phyloP scores from a whole-genome alignment of 441 rosid species.

The Manihot esculenta region DNA sequence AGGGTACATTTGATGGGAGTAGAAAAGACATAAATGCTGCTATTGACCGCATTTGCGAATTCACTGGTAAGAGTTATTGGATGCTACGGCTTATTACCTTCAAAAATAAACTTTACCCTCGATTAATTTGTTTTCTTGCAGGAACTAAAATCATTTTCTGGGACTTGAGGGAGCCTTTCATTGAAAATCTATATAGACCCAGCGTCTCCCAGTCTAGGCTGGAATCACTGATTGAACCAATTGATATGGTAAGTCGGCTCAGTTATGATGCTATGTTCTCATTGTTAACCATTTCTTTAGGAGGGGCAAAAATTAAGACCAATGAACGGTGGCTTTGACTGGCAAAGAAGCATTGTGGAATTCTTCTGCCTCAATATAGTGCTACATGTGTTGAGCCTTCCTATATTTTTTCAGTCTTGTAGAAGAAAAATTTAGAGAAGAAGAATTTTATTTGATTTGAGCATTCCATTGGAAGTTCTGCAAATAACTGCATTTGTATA shows the following conservation, averaged over 20 bases:
- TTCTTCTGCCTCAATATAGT: background rate
- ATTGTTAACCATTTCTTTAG: background rate
- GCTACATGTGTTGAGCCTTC: background rate
- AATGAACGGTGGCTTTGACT: background rate
- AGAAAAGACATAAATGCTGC: constrained; percentile 89
- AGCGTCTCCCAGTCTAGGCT: constrained; percentile 73
- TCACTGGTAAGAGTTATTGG: constrained; percentile 58
- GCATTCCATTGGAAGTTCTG: background rate
- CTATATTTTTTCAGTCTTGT: background rate
- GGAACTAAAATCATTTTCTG: constrained; percentile 94
- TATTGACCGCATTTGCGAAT: constrained; percentile 82
- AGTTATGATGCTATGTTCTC: constrained; percentile 8
- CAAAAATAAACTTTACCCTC: constrained; percentile 17
- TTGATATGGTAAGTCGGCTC: constrained; percentile 59
- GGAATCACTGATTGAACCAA: constrained; percentile 82
- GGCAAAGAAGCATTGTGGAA: background rate
- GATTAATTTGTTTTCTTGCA: constrained; percentile 37
- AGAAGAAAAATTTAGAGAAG: background rate
- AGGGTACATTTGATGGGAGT: constrained; percentile 82
- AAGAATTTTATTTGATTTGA: background rate
- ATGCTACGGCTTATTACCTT: constrained; percentile 13
- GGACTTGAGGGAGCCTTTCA: constrained; percentile 86
- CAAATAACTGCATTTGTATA: background rate
- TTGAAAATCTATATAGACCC: constrained; percentile 82
- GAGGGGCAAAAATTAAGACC: no score